Base-by-base conservation (phyloP, 129 eudicot genomes). In the Pseudognaphalium luteoalbum region DNA sequence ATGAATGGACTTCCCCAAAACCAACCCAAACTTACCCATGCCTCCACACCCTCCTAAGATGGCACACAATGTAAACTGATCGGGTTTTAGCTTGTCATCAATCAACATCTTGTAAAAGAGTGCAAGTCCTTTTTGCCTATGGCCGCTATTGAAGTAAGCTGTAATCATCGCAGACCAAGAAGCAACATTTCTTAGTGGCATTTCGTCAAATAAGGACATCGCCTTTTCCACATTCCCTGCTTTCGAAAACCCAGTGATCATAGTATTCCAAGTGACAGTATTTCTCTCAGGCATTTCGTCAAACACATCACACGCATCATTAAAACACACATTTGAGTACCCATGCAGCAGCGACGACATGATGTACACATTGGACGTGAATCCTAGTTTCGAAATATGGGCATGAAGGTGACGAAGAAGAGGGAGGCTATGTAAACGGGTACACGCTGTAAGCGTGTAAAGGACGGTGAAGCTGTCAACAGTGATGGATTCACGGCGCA, bases 281-380 rank as follows among this genome's bases (percentile, higher is more conserved):
- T 67, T 90, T 84, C 92, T 81, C 6, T 47, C 77, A 78, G 92
- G 89, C 90, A 90, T 87, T 84, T 87, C 89, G 6, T 87, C 87
- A 73, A 90, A 87, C 91, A 87, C 20, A 17, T 28, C 0, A 17
- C 89, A 21, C 3, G 96, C 92, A 76, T 84, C 80, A 17, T 20
- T 5, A 28, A 86, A 82, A 50, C 75, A 74, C 3, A 44, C 6
- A 3, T 57, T 44, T 0, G 76, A 69, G 39, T 90, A 90, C 0
- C 79, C 77, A 11, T 69, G 39, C 6, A 90, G 11, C 2, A 90
- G 86, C 16, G 87, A 81, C 22, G 90, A 85, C 58, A 88, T 88
- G 4, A 90, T 83, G 67, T 83, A 84, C 3, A 87, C 87, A 34
- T 87, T 80, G 7, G 80, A 63, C 17, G 61, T 58, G 68, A 85